These are phyloP conservation scores for Exophiala viscosa DNA, from an alignment of 2,329 filamentous ascomycete genomes.

Conservation along the genomic window DNA sequence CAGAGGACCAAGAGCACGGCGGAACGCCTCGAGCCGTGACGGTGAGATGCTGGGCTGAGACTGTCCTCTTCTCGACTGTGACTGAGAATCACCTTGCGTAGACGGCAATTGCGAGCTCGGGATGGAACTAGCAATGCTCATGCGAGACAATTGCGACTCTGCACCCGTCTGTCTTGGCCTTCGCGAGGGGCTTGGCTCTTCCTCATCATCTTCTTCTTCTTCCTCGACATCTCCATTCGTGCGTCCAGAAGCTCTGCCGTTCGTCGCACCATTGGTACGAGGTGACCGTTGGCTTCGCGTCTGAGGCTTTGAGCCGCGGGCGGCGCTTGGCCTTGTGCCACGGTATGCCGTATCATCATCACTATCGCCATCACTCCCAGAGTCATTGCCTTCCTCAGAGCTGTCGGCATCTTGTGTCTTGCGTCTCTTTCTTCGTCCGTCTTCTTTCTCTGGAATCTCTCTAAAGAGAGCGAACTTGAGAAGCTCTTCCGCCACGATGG, in stretches of 20 bases:
- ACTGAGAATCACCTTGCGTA: slow-evolving; percentile 38
- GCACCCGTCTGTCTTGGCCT: slow-evolving; percentile 35
- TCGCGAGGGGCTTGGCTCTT: slow-evolving; percentile 38
- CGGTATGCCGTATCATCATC: slow-evolving; percentile 28
- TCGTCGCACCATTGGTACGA: slow-evolving; percentile 33
- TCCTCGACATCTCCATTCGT: slow-evolving; percentile 53
- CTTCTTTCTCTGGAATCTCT: slow-evolving; percentile 69
- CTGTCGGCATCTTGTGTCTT: slow-evolving; percentile 69
- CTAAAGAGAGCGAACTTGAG: slow-evolving; percentile 95
- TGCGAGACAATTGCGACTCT: slow-evolving; percentile 36
- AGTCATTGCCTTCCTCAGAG: slow-evolving; percentile 58
- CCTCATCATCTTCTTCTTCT: slow-evolving; percentile 54
- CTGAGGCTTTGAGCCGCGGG: slow-evolving; percentile 24
- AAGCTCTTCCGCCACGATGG: slow-evolving; percentile 80
- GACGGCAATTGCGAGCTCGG: slow-evolving; percentile 69
- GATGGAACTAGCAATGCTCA: slow-evolving; percentile 73
- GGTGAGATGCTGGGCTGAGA: slow-evolving; percentile 68
- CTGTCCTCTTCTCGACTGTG: slow-evolving; percentile 37
- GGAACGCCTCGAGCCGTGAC: slow-evolving; percentile 69
- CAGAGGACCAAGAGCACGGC: slow-evolving; percentile 74
- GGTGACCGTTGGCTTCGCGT: slow-evolving; percentile 25
- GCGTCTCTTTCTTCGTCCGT: slow-evolving; percentile 75
- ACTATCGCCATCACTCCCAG: slow-evolving; percentile 36
- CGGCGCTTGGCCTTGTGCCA: slow-evolving; percentile 28
- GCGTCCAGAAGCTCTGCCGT: slow-evolving; percentile 35